Base-by-base conservation (phyloP, 1,139 yeast species). In the Saccharomyces hybrid region DNA sequence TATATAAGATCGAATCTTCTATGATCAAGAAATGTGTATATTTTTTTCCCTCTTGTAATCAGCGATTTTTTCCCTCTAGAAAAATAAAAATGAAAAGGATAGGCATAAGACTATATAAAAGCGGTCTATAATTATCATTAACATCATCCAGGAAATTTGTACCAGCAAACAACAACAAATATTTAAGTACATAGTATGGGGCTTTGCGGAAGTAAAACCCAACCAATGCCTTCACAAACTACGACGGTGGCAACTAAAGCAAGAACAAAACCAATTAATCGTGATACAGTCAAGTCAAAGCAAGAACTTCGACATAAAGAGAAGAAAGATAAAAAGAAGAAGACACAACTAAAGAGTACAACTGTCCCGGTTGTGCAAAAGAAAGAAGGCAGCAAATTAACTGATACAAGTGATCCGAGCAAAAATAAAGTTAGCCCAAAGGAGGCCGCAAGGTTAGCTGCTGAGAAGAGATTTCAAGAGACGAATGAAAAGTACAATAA, bases 381-480 rank as follows among this genome's bases (percentile, higher is more conserved):
- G 44, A 38, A 20, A 38, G 44, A 38, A 38, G 44, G 44, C 13
- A 38, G 26, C 44, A 38, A 38, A 38, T 20, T 38, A 9, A 38
- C 25, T 38, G 25, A 30, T 44, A 49, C 16, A 50, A 20, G 50
- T 30, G 50, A 27, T 14, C 14, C 41, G 23, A 48, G 51, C 16
- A 56, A 50, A 34, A 48, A 48, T 3, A 54, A 57, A 11, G 27
- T 63, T 11, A 54, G 69, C 8, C 68, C 71, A 2, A 54, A 56
- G 26, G 70, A 66, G 42, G 72, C 71, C 5, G 71, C 72, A 4
- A 59, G 67, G 47, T 44, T 61, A 20, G 72, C 72, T 2, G 71
- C 72, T 3, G 70, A 68, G 47, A 63, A 62, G 53, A 56, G 72
- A 51, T 50, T 58, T 7, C 59, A 64, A 46, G 65, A 66, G 25